Percentiles rank a stretch among this genome's conserved stretches.
Conservation (phyloP, 768 basidiomycete genomes). For the Xerocomellus amylosporus region DNA sequence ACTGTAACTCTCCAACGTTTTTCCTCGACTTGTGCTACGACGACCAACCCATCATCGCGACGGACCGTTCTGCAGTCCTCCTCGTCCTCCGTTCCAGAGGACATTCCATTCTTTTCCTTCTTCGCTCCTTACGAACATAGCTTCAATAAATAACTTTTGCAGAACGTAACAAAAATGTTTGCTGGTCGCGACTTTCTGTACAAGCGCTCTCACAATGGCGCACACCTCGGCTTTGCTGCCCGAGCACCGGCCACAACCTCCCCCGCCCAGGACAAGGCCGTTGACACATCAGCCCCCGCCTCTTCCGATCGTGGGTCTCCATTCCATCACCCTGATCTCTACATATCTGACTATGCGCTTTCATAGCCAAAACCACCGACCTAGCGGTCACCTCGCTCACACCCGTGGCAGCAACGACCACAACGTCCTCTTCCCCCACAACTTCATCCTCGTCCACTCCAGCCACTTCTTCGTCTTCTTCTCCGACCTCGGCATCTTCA, state of each 20-base stretch:
- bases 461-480: slow-evolving; percentile 5
- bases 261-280: background rate
- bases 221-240: slow-evolving; percentile 9
- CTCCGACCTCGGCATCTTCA: background rate
- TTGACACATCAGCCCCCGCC: background rate
- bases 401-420: slow-evolving; percentile 2
- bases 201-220: slow-evolving; percentile 12
- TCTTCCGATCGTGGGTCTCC: background rate
- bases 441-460: slow-evolving; percentile 7
- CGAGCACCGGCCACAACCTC: background rate
- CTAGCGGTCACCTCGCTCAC: background rate
- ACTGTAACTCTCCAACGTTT: background rate
- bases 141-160: background rate
- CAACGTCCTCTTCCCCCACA: slow-evolving; percentile 2
- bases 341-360: background rate
- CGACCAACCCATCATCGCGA: background rate
- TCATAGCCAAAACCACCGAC: slow-evolving; percentile 1
- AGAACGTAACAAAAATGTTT: slow-evolving; percentile 11
- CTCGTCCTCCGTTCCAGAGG: background rate
- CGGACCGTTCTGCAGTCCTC: background rate
- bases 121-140: slow-evolving; percentile 25
- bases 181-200: slow-evolving; percentile 12
- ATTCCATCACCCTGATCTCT: background rate
- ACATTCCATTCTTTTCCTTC: slow-evolving; percentile 18
- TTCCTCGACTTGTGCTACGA: background rate